Base-by-base conservation (phyloP, 1,284 basidiomycete species). In the Leccinum angustisporum region DNA sequence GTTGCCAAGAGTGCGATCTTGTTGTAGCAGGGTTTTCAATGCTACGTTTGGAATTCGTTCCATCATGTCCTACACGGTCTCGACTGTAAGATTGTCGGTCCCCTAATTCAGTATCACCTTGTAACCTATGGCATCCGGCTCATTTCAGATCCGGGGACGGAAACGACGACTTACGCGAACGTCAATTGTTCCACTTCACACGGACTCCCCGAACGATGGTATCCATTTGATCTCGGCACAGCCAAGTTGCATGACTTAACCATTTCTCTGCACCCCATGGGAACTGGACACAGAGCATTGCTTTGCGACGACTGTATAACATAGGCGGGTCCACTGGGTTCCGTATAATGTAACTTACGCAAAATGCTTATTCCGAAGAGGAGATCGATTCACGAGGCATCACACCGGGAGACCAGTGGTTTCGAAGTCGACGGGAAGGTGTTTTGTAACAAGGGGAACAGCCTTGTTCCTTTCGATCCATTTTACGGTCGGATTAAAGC, bases 361-460 rank as follows among this genome's bases (percentile, higher is more conserved):
- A 85, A 69, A 71, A 77, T 5, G 72, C 80, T 2, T 85, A 85
- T 64, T 70, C 79, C 1, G 71, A 79, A 55, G 71, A 75, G 40
- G 83, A 86, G 27, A 68, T 84, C 16, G 70, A 69, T 5, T 64
- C 68, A 48, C 77, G 81, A 2, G 83, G 83, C 0, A 83, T 86
- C 62, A 85, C 79, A 0, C 83, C 83, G 0, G 84, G 83, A 8
- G 83, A 86, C 65, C 80, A 85, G 66, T 86, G 51, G 51, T 27
- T 52, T 52, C n/a, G 30, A 27, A 27, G 25, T 27, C 9, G 85
- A 67, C 59, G 83, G 84, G 10, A 79, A 80, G 66, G 77, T 78
- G 16, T 85, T 86, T 67, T 86, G 83, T 63, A 79, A 78, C 59
- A 75, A 80, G 21, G 84, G 84, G 4, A 84, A 82, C 18, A 86